phyloP scores from a whole-genome alignment of 768 basidiomycete species.

The Lanmaoa pseudosensibilis region DNA sequence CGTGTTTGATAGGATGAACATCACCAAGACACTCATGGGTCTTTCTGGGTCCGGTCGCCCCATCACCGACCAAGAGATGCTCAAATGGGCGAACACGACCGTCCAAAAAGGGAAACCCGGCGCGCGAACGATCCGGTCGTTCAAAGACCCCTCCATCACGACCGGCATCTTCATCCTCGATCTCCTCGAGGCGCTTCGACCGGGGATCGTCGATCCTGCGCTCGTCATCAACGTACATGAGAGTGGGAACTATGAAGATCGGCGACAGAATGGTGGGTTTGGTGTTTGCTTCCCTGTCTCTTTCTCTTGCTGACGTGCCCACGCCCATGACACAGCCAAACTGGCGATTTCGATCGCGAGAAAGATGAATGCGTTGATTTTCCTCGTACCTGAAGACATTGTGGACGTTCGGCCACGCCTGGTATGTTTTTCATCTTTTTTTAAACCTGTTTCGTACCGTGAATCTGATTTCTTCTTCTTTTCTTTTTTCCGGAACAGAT shows the following conservation, averaged over 20 bases:
- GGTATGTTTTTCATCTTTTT: constrained; percentile 46
- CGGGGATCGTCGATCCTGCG: constrained; percentile 91
- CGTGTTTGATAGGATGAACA: constrained; percentile 78
- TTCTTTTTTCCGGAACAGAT: constrained; percentile 53
- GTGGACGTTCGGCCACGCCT: constrained; percentile 90
- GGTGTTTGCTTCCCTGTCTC: neutral
- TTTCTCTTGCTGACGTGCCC: neutral
- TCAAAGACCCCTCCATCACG: constrained; percentile 89
- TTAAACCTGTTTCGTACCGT: neutral
- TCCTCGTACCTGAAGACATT: constrained; percentile 96
- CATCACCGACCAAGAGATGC: constrained; percentile 89
- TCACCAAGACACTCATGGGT: constrained; percentile 82
- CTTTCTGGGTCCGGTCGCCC: constrained; percentile 75
- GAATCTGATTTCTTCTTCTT: neutral
- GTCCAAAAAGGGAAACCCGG: constrained; percentile 68
- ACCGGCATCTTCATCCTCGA: constrained; percentile 94
- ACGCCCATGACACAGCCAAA: constrained; percentile 60
- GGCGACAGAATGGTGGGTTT: constrained; percentile 83
- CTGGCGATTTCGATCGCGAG: constrained; percentile 97
- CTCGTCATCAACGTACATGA: constrained; percentile 67
- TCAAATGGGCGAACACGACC: constrained; percentile 93
- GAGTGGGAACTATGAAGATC: constrained; percentile 76
- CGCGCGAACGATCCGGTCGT: constrained; percentile 74
- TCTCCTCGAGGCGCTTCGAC: constrained; percentile 84
- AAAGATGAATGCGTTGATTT: constrained; percentile 95